Evolutionary conservation across 78 protist genomes (phyloP).

Genomic region (slime mould (Dictyostelium discoideum)): dicty_2.7 NC_007090.3:1736001-1736500

Average conservation of each 20-base stretch:
- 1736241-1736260: constrained; percentile 84
- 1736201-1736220: constrained; percentile 87
- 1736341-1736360: constrained; percentile 67
- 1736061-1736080: not conserved
- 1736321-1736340: constrained; percentile 82
- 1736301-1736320: constrained; percentile 75
- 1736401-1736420: not conserved
- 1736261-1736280: constrained; percentile 83
- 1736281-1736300: constrained; percentile 51
- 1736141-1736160: constrained; percentile 53
- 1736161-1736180: constrained; percentile 11
- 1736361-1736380: not conserved
- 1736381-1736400: not conserved
- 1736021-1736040: not conserved
- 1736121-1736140: constrained; percentile 90
- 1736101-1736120: not conserved
- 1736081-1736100: not conserved
- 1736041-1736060: not conserved
- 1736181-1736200: constrained; percentile 84
- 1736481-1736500: constrained; percentile 78
- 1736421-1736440: not conserved
- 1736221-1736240: constrained; percentile 85
- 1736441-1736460: constrained; percentile 39
- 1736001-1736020: constrained; percentile 83
- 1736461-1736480: constrained; percentile 89